Evolutionary conservation across 164 flowering plant genomes (phyloP), one percentile per base, ranked within the genome.

Genomic region (Protea cynaroides): DNA sequence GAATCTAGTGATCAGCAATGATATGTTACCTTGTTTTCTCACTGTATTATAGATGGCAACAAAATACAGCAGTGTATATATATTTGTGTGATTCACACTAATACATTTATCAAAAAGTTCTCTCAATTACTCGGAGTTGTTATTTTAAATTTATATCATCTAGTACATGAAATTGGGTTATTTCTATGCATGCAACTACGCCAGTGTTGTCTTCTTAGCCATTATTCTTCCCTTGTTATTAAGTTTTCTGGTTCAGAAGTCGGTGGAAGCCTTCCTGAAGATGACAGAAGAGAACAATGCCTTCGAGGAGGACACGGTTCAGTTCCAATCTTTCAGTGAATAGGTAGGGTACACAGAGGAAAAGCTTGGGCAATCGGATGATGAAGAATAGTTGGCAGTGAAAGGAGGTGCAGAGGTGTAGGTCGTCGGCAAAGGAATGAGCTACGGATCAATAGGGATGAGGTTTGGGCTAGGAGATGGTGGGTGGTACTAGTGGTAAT

Each of bases 321-420:
- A 69, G n/a, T 90, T 90, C 70, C 94, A 88, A n/a, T n/a, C n/a
- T n/a, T 72, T 76, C 21, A 74, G 83, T n/a, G 76, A 49, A 60
- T 65, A 82, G 0, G 78, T 71, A 56, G 84, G 80, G 65, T 77
- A 75, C 3, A 37, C 52, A 25, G 76, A 59, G 17, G 81, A 59
- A 56, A 63, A 79, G 29, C 1, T 23, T 2, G 79, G 22, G 81
- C 71, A 80, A 78, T 83, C 83, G 34, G 34, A 29, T 70, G 86
- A 65, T 25, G 83, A 58, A 55, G 77, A 21, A 76, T 77, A 81
- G 44, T 71, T 59, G 74, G 84, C 54, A 63, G 74, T n/a, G 78
- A 76, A 85, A 6, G 93, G 98, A 17, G 98, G 98, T 0, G 96
- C 96, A 4, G 94, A 90, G 7, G 94, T 92, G 83, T 75, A 87